Base-by-base conservation (phyloP, 768 basidiomycete species). In the Phlebiopsis gigantea region DNA sequence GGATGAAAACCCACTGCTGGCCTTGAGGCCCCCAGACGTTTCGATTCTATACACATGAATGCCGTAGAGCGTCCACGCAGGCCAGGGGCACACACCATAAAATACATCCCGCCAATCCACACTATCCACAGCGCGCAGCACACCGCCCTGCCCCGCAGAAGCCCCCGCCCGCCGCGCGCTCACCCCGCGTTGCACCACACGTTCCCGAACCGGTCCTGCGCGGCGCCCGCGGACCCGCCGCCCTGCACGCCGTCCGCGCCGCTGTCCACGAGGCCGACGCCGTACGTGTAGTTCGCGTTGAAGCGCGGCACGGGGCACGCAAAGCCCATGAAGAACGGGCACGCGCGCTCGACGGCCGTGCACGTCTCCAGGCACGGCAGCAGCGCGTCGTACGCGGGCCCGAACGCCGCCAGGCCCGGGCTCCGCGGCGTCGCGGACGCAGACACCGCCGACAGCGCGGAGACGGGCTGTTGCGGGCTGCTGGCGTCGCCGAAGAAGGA, bases 311-410 rank as follows among this genome's bases (percentile, higher is more conserved):
- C 63, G 1, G 90, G 92, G 61, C 92, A 93, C 58, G 71, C 70
- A 71, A 90, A 88, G 1, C 80, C 78, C 9, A 95, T 61, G 62
- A 90, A 83, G 26, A 75, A 75, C 4, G 92, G 92, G 66, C 92
- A 95, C 10, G 88, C 80, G 25, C 92, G 80, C 61, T 88, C 86
- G 22, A 80, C 83, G 0, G 79, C 77, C 17, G 81, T 77, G 71
- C 93, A 95, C 28, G 79, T 81, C 71, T 92, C 93, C 9, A 91
- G 71, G 66, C 91, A 93, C 2, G 93, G 91, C 30, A 89, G 72
- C 15, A 94, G 71, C 65, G 80, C 76, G n/a, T 69, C 73, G 70
- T 89, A 91, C 1, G 73, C 53, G 19, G 66, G 69, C 1, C 65
- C 62, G 60, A 78, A 69, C 12, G 74, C 53, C n/a, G 83, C 79